phyloP scores from a whole-genome alignment of 306 rosid species.

The Mucuna pruriens region DNA sequence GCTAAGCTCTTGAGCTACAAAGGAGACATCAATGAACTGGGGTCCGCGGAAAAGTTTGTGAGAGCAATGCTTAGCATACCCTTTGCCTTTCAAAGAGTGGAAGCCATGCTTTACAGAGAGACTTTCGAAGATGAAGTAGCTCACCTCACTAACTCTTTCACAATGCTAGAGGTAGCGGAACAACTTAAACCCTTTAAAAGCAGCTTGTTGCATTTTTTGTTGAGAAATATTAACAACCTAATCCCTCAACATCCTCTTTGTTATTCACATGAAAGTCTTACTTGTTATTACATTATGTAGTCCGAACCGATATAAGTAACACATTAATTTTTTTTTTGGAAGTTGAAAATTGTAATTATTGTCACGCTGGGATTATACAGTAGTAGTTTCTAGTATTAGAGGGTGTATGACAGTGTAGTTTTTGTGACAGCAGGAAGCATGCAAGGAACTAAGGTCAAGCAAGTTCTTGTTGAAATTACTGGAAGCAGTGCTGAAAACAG shows the following conservation, averaged over 20 bases:
- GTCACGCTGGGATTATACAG: no score
- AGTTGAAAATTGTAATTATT: no score
- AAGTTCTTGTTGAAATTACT: neutral
- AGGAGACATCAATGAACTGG: neutral
- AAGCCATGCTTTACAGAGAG: constrained; percentile 8
- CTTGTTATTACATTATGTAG: no score
- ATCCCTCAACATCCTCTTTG: no score
- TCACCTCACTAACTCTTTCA: neutral
- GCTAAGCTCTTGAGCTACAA: neutral
- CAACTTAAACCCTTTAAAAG: neutral
- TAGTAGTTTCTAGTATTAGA: no score
- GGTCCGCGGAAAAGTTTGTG: neutral
- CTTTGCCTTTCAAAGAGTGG: neutral
- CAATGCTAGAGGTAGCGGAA: neutral
- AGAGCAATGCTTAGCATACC: constrained; percentile 2
- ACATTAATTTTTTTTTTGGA: no score
- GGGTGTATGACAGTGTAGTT: no score
- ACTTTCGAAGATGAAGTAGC: neutral
- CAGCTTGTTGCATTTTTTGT: neutral
- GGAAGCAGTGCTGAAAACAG: neutral
- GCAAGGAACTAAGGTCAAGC: constrained; percentile 12
- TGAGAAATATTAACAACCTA: no score
- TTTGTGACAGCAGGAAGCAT: neutral
- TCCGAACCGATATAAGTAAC: no score
- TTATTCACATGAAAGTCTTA: neutral